phyloP scores from a whole-genome alignment of 768 basidiomycete genomes.

The Cystofilobasidium ferigula region DNA sequence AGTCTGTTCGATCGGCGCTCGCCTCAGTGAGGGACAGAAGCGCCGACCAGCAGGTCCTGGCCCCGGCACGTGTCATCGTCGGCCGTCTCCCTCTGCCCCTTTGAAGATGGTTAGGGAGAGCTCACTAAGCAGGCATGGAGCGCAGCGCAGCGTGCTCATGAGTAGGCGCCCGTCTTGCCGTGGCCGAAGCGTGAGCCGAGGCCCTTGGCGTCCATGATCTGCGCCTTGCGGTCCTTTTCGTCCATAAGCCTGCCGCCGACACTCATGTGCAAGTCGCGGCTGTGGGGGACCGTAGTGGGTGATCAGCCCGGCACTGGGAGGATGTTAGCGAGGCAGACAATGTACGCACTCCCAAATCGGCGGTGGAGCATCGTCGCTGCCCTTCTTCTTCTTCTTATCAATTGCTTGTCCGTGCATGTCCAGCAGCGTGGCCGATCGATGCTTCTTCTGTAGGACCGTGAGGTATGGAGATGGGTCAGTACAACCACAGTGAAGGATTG shows the following conservation, averaged over 20 bases:
- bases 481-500: not conserved
- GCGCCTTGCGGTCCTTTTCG: conserved; percentile 60
- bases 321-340: not conserved
- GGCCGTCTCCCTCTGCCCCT: not conserved
- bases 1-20: not conserved
- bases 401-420: conserved; percentile 32
- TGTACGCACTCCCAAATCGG: conserved; percentile 63
- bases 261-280: conserved; percentile 73
- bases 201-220: conserved; percentile 54
- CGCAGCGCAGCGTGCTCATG: not conserved
- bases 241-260: conserved; percentile 81
- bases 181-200: conserved; percentile 72
- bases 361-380: conserved; percentile 46
- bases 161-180: conserved; percentile 38
- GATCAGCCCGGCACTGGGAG: too few species aligned
- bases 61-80: not conserved
- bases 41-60: not conserved
- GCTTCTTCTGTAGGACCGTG: conserved; percentile 25
- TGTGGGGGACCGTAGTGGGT: not conserved
- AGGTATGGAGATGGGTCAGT: not conserved
- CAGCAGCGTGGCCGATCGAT: conserved; percentile 33
- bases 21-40: not conserved
- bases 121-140: too few species aligned
- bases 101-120: too few species aligned
- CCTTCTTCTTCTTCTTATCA: conserved; percentile 38